Evolutionary conservation across 2,329 filamentous ascomycete genomes (phyloP), one percentile per base, ranked within the genome.

Genomic region (Nigrospora sphaerica): DNA sequence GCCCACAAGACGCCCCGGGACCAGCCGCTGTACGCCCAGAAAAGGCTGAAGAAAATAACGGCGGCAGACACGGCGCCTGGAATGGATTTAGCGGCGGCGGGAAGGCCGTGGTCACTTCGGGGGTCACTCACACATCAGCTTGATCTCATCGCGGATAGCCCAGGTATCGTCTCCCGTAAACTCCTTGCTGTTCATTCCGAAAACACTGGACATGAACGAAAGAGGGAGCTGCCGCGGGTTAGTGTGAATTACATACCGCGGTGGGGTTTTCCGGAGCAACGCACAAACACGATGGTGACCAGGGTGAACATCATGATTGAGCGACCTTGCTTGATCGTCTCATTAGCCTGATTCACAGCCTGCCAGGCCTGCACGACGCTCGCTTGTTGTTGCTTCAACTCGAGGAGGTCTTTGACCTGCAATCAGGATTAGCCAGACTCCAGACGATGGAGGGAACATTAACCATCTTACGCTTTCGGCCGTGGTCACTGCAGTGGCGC

Each of bases 251-350:
- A 9, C 23, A 28, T 7, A 32, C 14, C 3, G 6, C n/a, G 19
- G 9, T 11, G 17, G 2, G 5, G 6, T 7, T n/a, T n/a, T 13
- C 2, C 6, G 5, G 11, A 12, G 16, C 17, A 5, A 52, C 67
- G 54, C 51, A 71, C 69, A 45, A 74, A 74, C 23, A 73, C 53
- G 36, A 74, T 72, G 0, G 71, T 73, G 1, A 73, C 66, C 2
- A 73, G 50, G 0, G 71, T 74, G 46, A 74, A 73, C 2, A 69
- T 57, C 63, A 74, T 69, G 43, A 74, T 68, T 1, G 69, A 63
- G 0, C 64, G 59, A 1, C 70, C 67, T 48, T 74, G 70, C 10
- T 59, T 62, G 6, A 68, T 62, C 0, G 62, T 66, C 41, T 72
- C 65, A 0, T 68, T 61, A 0, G 62, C 64, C 33, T 70, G 64